Percentiles rank a stretch among this genome's conserved stretches.
phyloP scores from a whole-genome alignment of 2,329 filamentous ascomycete genomes.

The Arachnomyces sp. region DNA sequence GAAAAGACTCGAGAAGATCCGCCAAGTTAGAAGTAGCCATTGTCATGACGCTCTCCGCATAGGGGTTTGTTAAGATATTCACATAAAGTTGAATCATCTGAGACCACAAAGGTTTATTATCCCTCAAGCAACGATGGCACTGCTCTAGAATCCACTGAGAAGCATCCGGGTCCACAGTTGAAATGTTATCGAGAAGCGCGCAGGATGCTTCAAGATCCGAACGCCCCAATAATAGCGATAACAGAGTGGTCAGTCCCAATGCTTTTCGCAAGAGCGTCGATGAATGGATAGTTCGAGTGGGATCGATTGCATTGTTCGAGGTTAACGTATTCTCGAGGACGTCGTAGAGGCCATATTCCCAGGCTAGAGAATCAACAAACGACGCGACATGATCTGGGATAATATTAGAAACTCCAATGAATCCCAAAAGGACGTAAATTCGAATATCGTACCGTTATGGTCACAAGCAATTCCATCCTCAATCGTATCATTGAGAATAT shows the following conservation, averaged over 20 bases:
- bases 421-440: neutral
- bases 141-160: constrained; percentile 28
- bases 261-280: constrained; percentile 29
- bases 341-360: constrained; percentile 21
- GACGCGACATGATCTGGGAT: constrained; percentile 13
- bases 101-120: constrained; percentile 15
- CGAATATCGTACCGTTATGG: constrained; percentile 20
- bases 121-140: constrained; percentile 19
- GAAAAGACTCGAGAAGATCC: constrained; percentile 14
- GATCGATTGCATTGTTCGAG: constrained; percentile 19
- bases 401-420: constrained; percentile 5
- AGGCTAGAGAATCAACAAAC: constrained; percentile 18
- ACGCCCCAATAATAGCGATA: constrained; percentile 16
- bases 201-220: constrained; percentile 12
- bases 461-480: constrained; percentile 24
- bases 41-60: constrained; percentile 21
- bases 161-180: constrained; percentile 25
- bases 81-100: constrained; percentile 23
- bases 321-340: constrained; percentile 21
- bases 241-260: constrained; percentile 23
- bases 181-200: constrained; percentile 19
- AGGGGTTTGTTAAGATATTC: constrained; percentile 20
- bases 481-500: constrained; percentile 29
- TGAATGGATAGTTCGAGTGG: constrained; percentile 22
- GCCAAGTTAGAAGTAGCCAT: constrained; percentile 27